These are phyloP conservation scores for Globisporangium parvum DNA, from an alignment of 352 stramenopile genomes.

Conservation along the genomic window DNA sequence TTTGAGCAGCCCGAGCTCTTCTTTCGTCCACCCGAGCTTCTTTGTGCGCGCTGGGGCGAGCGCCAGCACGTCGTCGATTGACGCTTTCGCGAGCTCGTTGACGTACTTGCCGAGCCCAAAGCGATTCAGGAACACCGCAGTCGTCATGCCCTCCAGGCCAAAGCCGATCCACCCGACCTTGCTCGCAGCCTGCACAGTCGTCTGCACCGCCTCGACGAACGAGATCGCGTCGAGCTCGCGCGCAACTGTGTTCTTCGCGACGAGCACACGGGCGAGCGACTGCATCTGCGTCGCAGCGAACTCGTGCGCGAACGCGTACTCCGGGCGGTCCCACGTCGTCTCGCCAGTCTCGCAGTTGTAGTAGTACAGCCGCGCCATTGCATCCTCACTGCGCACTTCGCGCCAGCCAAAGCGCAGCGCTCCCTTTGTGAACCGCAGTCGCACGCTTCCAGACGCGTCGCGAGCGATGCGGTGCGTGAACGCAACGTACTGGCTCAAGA, in stretches of 20 bases:
- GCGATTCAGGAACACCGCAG: constrained; percentile 41
- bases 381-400: constrained; percentile 17
- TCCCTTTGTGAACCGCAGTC: constrained; percentile 41
- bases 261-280: constrained; percentile 38
- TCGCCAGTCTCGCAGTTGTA: constrained; percentile 33
- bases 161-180: constrained; percentile 55
- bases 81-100: constrained; percentile 20
- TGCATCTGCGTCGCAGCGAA: constrained; percentile 61
- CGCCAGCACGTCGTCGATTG: constrained; percentile 24
- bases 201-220: constrained; percentile 35
- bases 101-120: constrained; percentile 56
- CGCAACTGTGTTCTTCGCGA: constrained; percentile 25
- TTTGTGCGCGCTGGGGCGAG: constrained; percentile 32
- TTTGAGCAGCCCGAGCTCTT: constrained; percentile 41
- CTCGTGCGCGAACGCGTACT: constrained; percentile 66
- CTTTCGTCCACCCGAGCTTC: constrained; percentile 47
- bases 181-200: constrained; percentile 7
- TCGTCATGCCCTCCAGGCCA: constrained; percentile 67
- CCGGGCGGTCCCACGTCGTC: constrained; percentile 50
- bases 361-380: constrained; percentile 26
- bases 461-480: constrained; percentile 26
- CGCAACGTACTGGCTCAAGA: constrained; percentile 30
- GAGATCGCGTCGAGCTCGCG: constrained; percentile 31
- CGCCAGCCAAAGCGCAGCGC: constrained; percentile 67
- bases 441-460: constrained; percentile 8